Base-by-base conservation (phyloP, 2,329 filamentous ascomycete species). In the Fusarium scirpi region DNA sequence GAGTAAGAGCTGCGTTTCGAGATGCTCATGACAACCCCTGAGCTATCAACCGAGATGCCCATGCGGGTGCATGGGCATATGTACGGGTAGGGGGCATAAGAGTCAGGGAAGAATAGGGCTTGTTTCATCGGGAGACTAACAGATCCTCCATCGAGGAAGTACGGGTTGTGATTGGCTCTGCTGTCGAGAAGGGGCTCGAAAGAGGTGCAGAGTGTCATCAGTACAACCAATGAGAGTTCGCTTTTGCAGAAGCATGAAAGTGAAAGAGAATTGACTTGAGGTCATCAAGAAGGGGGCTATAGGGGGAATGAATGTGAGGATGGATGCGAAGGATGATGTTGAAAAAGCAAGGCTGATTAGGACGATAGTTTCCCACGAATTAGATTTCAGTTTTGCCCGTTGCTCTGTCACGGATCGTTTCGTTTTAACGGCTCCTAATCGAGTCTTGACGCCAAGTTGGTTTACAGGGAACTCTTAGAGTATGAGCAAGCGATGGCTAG, bases 61-160 rank as follows among this genome's bases (percentile, higher is more conserved):
- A 61, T 67, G 65, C 55, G 62, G 65, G 63, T 70, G 57, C 43
- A 49, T 49, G 63, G 68, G 57, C 43, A 49, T 45, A 47, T 69
- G 65, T 73, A 71, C 62, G 60, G 46, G 62, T 68, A 73, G 58
- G 70, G 73, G 71, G 70, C 49, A 51, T 38, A 20, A 46, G 56
- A 49, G 60, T 59, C 67, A 67, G 67, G 62, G 61, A 49, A 20
- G 18, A 61, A 63, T 67, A 76, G 71, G 70, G 74, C 70, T 74
- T 72, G 74, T 76, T 76, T 76, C 74, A 76, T 65, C 59, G 49
- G 47, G 58, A 65, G 58, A 57, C 69, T 75, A 73, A 71, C 45
- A 76, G 62, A 68, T 72, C 57, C 72, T 72, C 72, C 58, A 44
- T 68, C 62, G 55, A 61, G 59, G 47, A 48, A 29, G 43, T 65